These are phyloP conservation scores for Cylindrotheca closterium DNA, from an alignment of 108 stramenopile species.

Conservation along the genomic window DNA sequence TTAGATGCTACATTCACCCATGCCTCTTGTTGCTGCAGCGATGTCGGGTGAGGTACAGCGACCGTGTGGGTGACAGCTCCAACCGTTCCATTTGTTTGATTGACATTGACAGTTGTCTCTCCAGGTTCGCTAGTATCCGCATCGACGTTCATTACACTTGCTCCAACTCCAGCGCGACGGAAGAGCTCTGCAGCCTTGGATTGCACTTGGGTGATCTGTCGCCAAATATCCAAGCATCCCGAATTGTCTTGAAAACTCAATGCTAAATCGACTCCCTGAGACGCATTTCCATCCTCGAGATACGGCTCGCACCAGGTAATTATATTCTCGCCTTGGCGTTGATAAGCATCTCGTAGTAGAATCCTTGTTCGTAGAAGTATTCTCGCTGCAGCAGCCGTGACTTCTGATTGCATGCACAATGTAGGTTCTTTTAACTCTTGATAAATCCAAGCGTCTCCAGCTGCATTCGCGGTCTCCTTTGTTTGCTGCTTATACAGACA, in stretches of 20 bases:
- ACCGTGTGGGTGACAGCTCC: conserved; percentile 43
- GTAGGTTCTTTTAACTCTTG: conserved; percentile 78
- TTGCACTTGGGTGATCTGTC: conserved; percentile 82
- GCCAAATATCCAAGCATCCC: conserved; percentile 86
- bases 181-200: conserved; percentile 59
- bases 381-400: conserved; percentile 29
- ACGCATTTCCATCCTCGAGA: conserved; percentile 35
- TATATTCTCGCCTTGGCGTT: conserved; percentile 89
- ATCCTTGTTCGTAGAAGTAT: conserved; percentile 80
- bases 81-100: not conserved
- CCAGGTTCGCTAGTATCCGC: not conserved
- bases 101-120: conserved; percentile 4
- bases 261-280: conserved; percentile 79
- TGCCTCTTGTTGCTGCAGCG: conserved; percentile 44
- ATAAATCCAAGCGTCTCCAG: conserved; percentile 48
- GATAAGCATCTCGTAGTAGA: conserved; percentile 79
- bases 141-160: not conserved
- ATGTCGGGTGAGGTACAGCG: conserved; percentile 48
- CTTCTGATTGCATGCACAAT: conserved; percentile 81
- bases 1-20: conserved; percentile 30
- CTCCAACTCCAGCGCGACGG: conserved; percentile 7
- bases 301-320: conserved; percentile 92
- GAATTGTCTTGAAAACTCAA: conserved; percentile 89
- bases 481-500: conserved; percentile 56
- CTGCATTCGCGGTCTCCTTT: conserved; percentile 2